These are phyloP conservation scores for Carex scoparia DNA, from an alignment of 176 grass and related monocot species.

Conservation along the genomic window DNA sequence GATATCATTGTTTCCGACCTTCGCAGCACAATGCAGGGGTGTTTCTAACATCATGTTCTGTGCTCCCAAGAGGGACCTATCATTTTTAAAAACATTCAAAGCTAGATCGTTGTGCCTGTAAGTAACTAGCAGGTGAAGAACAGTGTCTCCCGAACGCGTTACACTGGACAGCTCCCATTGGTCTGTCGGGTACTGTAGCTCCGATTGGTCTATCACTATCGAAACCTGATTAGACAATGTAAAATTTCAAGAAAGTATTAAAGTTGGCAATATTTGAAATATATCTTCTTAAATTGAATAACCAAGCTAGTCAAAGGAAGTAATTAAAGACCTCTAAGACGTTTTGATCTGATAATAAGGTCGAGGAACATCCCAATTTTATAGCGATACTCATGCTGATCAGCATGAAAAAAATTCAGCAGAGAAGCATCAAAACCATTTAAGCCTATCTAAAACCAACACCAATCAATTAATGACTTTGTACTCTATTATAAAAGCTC, in stretches of 20 bases:
- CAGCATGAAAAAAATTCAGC: no score
- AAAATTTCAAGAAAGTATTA: background rate
- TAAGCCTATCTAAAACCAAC: no score
- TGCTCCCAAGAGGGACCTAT: background rate
- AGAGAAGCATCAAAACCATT: no score
- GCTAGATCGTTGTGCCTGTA: background rate
- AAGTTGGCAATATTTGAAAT: background rate
- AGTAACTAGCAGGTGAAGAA: background rate
- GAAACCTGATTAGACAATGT: background rate
- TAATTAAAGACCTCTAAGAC: no score
- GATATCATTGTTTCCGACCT: background rate
- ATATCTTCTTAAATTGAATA: background rate
- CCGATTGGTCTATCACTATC: background rate
- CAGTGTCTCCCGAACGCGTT: background rate
- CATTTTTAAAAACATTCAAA: background rate
- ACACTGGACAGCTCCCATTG: background rate
- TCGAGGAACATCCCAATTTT: no score
- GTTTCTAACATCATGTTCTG: background rate
- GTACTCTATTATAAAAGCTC: no score
- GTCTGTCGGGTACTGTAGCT: background rate
- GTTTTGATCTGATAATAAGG: no score
- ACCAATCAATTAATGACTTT: no score
- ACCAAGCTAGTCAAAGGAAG: no score
- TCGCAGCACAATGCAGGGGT: conserved; percentile 4
- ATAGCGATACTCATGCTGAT: no score